Base-by-base conservation (phyloP, 2,329 filamentous ascomycete species). In the Penicillium sp. region DNA sequence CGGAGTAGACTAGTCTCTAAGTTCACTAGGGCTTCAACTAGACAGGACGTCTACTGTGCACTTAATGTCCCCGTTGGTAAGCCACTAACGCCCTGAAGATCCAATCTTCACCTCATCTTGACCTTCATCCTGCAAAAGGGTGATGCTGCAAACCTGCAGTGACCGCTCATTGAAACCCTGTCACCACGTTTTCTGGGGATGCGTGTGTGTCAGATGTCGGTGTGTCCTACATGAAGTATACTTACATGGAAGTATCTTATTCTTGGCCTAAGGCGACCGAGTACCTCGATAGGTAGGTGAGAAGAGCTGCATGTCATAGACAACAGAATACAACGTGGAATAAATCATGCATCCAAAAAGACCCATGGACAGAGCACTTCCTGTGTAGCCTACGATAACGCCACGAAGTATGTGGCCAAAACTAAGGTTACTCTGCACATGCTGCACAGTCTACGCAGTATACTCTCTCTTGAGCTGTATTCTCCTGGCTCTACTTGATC, bases 181-280 rank as follows among this genome's bases (percentile, higher is more conserved):
- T n/a, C 33, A 54, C 62, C 64, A 67, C 65, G 65, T 67, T 66
- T 63, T 67, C 58, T 56, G 53, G 63, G 58, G 58, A 50, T 53
- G 15, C 55, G 38, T 22, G 19, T 45, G 40, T 40, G 62, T 63
- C 53, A 60, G 64, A 65, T 53, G 64, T 66, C 64, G 64, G 64
- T 66, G 64, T 65, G 58, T 62, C 4, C 51, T 9, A 53, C 59
- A 53, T 56, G 24, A 49, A 49, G 19, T 13, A 28, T 30, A 49
- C 45, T 17, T 28, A n/a, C 45, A 49, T 22, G 30, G 49, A 19
- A 45, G 17, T 51, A 35, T 37, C 35, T 37, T 13, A 35, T 10
- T 35, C n/a, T 17, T 10, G n/a, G 47, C 28, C 47, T n/a, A 22
- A 19, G 26, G 28, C 30, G 30, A 33, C 30, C 47, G 28, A 28